These are phyloP conservation scores for Ophiostoma angusticollis DNA, from an alignment of 2,329 filamentous ascomycete genomes.

Conservation along the genomic window DNA sequence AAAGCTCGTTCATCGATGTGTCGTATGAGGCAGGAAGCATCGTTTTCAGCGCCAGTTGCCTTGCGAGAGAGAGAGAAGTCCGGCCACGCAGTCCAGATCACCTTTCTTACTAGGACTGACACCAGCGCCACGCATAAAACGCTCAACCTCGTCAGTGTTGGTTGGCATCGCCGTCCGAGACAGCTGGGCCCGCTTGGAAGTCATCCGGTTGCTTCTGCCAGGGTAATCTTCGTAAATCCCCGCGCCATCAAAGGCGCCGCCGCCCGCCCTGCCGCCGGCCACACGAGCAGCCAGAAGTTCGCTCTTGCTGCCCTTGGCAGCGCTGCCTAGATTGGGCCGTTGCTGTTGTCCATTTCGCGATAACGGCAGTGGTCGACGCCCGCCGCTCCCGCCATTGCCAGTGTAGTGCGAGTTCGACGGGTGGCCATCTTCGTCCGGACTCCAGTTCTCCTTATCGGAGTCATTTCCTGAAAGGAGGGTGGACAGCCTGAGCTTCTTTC, in stretches of 20 bases:
- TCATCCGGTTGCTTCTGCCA: slow-evolving; percentile 5
- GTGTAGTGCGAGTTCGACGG: slow-evolving; percentile 16
- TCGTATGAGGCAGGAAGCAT: no score
- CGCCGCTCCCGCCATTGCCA: slow-evolving; percentile 18
- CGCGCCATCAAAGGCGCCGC: slow-evolving; percentile 21
- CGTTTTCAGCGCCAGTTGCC: slow-evolving; percentile 74
- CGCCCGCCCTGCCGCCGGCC: slow-evolving; percentile 13
- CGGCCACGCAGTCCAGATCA: slow-evolving; percentile 80
- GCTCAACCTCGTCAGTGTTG: slow-evolving; percentile 51
- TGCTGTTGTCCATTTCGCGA: slow-evolving; percentile 17
- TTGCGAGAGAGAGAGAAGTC: slow-evolving; percentile 77
- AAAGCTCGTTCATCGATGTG: no score
- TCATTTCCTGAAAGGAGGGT: slow-evolving; percentile 43
- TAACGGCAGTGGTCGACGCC: slow-evolving; percentile 25
- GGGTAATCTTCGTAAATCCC: slow-evolving; percentile 42
- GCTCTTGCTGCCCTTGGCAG: slow-evolving; percentile 20
- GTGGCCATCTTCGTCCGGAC: slow-evolving; percentile 37
- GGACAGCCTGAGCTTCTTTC: slow-evolving; percentile 31
- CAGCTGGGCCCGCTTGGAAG: slow-evolving; percentile 4
- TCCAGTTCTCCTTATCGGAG: slow-evolving; percentile 94
- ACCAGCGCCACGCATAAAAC: slow-evolving; percentile 56
- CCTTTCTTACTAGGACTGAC: slow-evolving; percentile 59
- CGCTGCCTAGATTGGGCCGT: slow-evolving; percentile 27
- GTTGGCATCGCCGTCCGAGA: slow-evolving; percentile 9
- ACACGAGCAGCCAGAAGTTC: slow-evolving; percentile 24